Evolutionary conservation across 495 filamentous ascomycete genomes (phyloP).

Genomic region (Friedmanniomyces endolithicus): DNA sequence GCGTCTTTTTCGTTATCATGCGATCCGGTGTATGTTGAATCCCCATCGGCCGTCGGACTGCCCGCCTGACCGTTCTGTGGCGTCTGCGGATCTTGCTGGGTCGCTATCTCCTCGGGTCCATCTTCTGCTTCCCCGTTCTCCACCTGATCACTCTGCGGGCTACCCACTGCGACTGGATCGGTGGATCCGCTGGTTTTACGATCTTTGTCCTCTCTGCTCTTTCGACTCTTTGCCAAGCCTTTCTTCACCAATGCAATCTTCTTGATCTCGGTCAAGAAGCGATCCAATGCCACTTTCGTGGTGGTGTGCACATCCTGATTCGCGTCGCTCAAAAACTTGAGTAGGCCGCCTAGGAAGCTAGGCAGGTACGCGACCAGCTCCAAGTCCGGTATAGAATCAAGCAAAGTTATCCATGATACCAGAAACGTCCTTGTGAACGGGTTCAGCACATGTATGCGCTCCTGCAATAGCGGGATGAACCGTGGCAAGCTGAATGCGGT

Average conservation of each 20-base stretch:
- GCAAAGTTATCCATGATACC: constrained; percentile 86
- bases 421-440: constrained; percentile 91
- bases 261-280: constrained; percentile 88
- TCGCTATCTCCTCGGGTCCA: not conserved
- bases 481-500: constrained; percentile 84
- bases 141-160: not conserved
- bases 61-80: constrained; percentile 10
- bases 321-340: constrained; percentile 82
- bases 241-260: constrained; percentile 85
- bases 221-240: constrained; percentile 76
- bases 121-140: not conserved
- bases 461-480: constrained; percentile 87
- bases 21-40: constrained; percentile 9
- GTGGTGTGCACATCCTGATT: constrained; percentile 88
- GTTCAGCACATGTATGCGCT: constrained; percentile 84
- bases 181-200: constrained; percentile 9
- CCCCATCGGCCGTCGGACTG: constrained; percentile 7
- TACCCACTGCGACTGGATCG: constrained; percentile 5
- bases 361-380: constrained; percentile 89
- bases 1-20: constrained; percentile 43
- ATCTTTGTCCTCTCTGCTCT: constrained; percentile 42
- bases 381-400: constrained; percentile 94
- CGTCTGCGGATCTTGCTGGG: constrained; percentile 7
- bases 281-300: constrained; percentile 80
- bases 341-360: constrained; percentile 78